Evolutionary conservation across 2,329 filamentous ascomycete species (phyloP).

Genomic region (Alternaria triticimaculans): DNA sequence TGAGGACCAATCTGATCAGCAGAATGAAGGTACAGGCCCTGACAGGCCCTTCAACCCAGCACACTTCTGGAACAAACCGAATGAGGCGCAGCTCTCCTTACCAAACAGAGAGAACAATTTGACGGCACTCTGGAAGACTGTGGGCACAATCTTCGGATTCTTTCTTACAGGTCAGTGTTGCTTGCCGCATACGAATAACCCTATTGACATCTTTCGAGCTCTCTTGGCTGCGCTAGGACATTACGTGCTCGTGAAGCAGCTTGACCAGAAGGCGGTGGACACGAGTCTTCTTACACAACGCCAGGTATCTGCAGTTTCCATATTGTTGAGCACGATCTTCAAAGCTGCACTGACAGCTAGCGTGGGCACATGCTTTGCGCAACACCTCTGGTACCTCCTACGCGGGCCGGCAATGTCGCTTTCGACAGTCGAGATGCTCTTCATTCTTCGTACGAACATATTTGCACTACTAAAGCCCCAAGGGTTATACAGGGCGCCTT

Average conservation of each 20-base stretch:
- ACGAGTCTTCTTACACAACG: neutral
- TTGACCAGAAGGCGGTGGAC: fast-evolving
- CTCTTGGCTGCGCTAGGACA: neutral
- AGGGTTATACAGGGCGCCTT: neutral
- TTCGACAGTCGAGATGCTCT: neutral
- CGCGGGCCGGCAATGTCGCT: neutral
- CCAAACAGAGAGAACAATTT: neutral
- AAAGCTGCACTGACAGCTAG: neutral
- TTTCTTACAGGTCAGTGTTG: neutral
- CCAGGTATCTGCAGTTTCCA: neutral
- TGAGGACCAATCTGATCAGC: fast-evolving
- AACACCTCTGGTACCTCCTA: neutral
- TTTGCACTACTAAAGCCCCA: neutral
- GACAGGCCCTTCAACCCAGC: neutral
- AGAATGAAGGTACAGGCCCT: fast-evolving
- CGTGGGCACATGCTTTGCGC: neutral
- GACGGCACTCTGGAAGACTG: neutral
- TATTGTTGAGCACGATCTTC: neutral
- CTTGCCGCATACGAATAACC: fast-evolving
- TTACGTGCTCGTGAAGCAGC: neutral
- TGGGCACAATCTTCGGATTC: neutral
- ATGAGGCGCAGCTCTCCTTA: neutral
- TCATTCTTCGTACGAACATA: neutral
- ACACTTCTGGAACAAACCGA: fast-evolving
- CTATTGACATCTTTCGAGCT: neutral